Conservation (phyloP, 306 rosid genomes). For the Ormosia emarginata region DNA sequence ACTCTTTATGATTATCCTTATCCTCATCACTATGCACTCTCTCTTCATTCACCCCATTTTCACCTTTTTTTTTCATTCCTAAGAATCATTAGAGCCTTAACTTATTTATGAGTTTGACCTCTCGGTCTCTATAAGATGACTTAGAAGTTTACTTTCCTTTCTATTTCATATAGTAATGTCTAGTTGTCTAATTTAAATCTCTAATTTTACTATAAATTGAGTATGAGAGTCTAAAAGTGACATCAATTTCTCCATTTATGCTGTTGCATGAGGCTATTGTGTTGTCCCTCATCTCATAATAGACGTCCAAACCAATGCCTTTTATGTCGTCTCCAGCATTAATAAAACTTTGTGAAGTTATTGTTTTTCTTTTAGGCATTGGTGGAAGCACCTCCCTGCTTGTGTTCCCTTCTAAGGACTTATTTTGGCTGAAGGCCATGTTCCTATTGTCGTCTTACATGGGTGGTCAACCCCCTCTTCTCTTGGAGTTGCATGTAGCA, state of each 20-base stretch:
- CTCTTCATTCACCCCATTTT: no score
- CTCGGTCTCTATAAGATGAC: no score
- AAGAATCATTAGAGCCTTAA: no score
- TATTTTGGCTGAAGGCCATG: background rate
- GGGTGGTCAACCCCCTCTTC: slow-evolving; percentile 22
- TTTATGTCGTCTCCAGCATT: background rate
- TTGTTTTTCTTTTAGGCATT: background rate
- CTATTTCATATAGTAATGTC: no score
- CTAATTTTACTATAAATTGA: no score
- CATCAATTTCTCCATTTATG: slow-evolving; percentile 14
- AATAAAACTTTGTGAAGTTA: background rate
- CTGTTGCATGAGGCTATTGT: background rate
- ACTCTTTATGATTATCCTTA: no score
- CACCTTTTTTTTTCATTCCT: no score
- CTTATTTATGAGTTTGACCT: no score
- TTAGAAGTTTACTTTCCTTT: no score
- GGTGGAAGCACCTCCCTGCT: background rate
- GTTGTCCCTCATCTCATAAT: background rate
- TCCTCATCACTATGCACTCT: no score
- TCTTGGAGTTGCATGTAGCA: background rate
- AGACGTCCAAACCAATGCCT: background rate
- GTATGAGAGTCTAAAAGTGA: no score
- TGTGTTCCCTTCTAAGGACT: background rate
- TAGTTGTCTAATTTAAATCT: no score
- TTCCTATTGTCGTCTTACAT: background rate